phyloP scores from a whole-genome alignment of 331 rosid genomes.

The Malus hybrid region DNA sequence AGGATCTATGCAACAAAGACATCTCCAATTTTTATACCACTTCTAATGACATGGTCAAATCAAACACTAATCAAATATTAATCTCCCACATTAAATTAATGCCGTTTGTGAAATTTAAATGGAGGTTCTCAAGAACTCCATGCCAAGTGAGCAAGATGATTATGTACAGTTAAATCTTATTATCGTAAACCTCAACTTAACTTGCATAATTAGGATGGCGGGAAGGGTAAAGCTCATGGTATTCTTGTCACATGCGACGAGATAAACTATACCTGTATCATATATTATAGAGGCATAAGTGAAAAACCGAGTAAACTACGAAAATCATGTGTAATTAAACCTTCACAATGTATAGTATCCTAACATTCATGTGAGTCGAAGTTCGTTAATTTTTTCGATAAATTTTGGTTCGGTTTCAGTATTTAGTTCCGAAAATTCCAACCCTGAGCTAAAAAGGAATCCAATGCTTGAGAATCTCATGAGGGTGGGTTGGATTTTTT shows the following conservation, averaged over 20 bases:
- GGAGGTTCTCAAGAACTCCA: background rate
- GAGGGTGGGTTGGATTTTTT: background rate
- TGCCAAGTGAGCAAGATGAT: background rate
- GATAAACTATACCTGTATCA: background rate
- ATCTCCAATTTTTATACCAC: background rate
- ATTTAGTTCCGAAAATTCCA: too few relatives aligned
- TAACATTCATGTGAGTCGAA: too few relatives aligned
- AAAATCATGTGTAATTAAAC: background rate
- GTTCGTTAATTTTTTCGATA: too few relatives aligned
- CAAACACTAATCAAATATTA: background rate
- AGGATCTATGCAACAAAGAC: conserved; percentile 49
- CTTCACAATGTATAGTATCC: too few relatives aligned
- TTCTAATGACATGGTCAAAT: background rate
- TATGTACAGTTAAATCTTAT: background rate
- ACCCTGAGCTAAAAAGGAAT: background rate
- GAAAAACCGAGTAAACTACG: background rate
- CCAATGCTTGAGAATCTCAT: conserved; percentile 14
- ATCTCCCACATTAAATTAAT: background rate
- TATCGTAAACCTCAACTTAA: background rate
- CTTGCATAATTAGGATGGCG: background rate
- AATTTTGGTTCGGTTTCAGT: too few relatives aligned
- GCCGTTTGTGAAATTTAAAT: too few relatives aligned
- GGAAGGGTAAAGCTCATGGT: too few relatives aligned
- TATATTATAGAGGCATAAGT: background rate
- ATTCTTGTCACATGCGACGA: background rate